Conservation (phyloP, 192 early-diverging fungal species). For the Coemansia interrupta region DNA sequence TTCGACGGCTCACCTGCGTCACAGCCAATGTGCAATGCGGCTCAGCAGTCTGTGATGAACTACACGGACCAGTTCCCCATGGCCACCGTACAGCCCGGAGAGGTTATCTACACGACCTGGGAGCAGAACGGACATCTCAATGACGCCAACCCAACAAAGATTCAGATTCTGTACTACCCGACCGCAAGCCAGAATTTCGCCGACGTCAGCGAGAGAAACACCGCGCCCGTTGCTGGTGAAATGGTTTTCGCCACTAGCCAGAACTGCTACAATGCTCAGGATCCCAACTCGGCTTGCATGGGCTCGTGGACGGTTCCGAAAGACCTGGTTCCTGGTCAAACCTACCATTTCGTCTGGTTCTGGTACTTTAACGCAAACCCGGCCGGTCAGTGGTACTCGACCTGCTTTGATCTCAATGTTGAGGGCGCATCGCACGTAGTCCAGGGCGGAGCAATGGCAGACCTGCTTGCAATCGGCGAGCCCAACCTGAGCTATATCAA, state of each 20-base stretch:
- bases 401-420: slow-evolving; percentile 58
- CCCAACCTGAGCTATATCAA: slow-evolving; percentile 22
- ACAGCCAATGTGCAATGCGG: slow-evolving; percentile 54
- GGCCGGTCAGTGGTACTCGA: slow-evolving; percentile 59
- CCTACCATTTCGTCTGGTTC: slow-evolving; percentile 58
- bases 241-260: slow-evolving; percentile 53
- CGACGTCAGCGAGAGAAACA: slow-evolving; percentile 26
- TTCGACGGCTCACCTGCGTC: slow-evolving; percentile 33
- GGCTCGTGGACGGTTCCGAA: slow-evolving; percentile 55
- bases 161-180: slow-evolving; percentile 42
- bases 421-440: slow-evolving; percentile 24
- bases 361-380: slow-evolving; percentile 63
- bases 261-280: slow-evolving; percentile 39
- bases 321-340: slow-evolving; percentile 45
- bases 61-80: slow-evolving; percentile 49
- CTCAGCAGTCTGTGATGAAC: slow-evolving; percentile 21
- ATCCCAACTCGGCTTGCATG: slow-evolving; percentile 54
- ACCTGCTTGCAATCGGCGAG: slow-evolving; percentile 12
- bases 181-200: slow-evolving; percentile 21
- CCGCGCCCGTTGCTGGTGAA: slow-evolving; percentile 28
- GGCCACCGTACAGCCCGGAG: slow-evolving; percentile 51
- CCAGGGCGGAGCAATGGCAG: slow-evolving; percentile 6
- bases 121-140: slow-evolving; percentile 59
- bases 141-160: slow-evolving; percentile 37
- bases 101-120: slow-evolving; percentile 54